phyloP scores from a whole-genome alignment of 345 rosid genomes.

The Hibiscus tridactylites region DNA sequence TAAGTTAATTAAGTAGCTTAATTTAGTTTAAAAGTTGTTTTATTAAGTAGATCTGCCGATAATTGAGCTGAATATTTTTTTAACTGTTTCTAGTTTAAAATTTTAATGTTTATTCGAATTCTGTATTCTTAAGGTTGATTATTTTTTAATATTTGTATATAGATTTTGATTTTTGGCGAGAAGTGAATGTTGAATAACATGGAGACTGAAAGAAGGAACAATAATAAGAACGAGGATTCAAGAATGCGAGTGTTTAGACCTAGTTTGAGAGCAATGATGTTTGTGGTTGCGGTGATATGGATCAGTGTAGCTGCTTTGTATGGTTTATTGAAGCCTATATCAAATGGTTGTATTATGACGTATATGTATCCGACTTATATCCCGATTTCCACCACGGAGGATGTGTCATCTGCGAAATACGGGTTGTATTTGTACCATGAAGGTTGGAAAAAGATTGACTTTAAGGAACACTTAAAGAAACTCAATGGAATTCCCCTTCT shows the following conservation, averaged over 20 bases:
- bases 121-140: neutral
- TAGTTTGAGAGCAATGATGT: slow-evolving; percentile 36
- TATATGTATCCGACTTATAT: slow-evolving; percentile 97
- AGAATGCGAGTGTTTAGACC: slow-evolving; percentile 19
- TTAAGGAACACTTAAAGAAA: slow-evolving; percentile 62
- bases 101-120: neutral
- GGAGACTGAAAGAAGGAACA: slow-evolving; percentile 10
- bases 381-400: slow-evolving; percentile 50
- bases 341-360: slow-evolving; percentile 88
- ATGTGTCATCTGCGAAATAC: slow-evolving; percentile 45
- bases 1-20: neutral
- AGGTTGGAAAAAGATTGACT: slow-evolving; percentile 95
- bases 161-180: neutral
- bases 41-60: neutral
- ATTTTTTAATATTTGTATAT: neutral
- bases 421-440: slow-evolving; percentile 84
- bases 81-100: neutral
- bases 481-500: slow-evolving; percentile 92
- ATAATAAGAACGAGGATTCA: neutral
- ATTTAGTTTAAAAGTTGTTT: neutral
- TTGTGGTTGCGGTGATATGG: slow-evolving; percentile 42
- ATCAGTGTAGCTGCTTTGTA: slow-evolving; percentile 54
- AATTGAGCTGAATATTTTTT: neutral
- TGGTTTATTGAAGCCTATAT: slow-evolving; percentile 61
- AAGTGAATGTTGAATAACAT: slow-evolving; percentile 5